Base-by-base conservation (phyloP, 441 rosid genomes). In the Gossypium armourianum region DNA sequence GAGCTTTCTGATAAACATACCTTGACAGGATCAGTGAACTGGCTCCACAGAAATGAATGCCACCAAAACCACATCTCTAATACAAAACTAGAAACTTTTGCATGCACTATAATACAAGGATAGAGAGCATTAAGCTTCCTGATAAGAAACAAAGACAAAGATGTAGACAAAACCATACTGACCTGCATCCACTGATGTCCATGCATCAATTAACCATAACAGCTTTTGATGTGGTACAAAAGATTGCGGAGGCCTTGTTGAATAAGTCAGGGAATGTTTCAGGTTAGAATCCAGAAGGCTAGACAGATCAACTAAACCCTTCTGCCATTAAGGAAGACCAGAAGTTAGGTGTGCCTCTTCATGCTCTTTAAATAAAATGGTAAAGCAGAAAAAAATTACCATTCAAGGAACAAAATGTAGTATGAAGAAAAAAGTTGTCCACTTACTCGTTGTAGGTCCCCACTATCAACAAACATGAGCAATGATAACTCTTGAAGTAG, bases 1-100 rank as follows among this genome's bases (percentile, higher is more conserved):
- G 15, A 26, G 23, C 21, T 24, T 17, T 24, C 7, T 2, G 13
- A 40, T 24, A 21, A 13, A 49, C 43, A 36, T 88, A 92, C 99
- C 96, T 72, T 70, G 76, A 81, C 68, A 68, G 72, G 74, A 77
- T 53, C 73, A 73, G 83, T 78, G 45, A 73, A 63, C 70, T 82
- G 83, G 76, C 74, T 86, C 99, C 99, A 92, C 83, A 95, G 70
- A 74, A 86, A 84, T 54, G 87, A 85, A 79, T 95, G 97, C 99
- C 99, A 95, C 81, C 88, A 80, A 72, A 84, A 89, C 97, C 97
- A 89, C 88, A 95, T 86, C 83, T 95, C 99, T 72, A 90, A 91
- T 82, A 87, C 85, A 79, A 80, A 85, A 76, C 87, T 80, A 23
- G 85, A 53, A 47, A 95, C 68, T 80, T 86, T 87, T 72, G 80